Evolutionary conservation across 805 yeast species (phyloP).

Genomic region (Barnettozyma siamensis): DNA sequence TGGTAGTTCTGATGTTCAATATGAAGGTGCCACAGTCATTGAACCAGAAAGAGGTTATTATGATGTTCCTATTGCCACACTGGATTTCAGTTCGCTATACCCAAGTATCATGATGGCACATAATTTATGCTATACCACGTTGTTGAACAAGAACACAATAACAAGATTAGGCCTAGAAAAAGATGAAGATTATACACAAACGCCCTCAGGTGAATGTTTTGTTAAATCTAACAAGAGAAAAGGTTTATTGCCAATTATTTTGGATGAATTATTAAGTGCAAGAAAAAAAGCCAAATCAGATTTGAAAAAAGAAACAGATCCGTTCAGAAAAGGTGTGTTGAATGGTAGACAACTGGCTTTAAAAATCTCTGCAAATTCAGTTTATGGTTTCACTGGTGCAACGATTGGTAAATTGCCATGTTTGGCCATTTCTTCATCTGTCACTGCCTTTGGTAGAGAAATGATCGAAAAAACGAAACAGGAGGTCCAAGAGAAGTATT

Average conservation of each 20-base stretch:
- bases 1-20: slow-evolving; percentile 81
- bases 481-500: slow-evolving; percentile 76
- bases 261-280: slow-evolving; percentile 82
- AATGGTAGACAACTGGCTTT: slow-evolving; percentile 97
- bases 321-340: slow-evolving; percentile 86
- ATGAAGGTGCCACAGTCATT: slow-evolving; percentile 98
- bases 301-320: slow-evolving; percentile 87
- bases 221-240: slow-evolving; percentile 63
- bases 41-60: slow-evolving; percentile 96
- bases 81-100: slow-evolving; percentile 95
- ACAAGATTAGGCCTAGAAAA: slow-evolving; percentile 56
- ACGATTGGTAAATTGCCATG: slow-evolving; percentile 97
- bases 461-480: slow-evolving; percentile 92
- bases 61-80: slow-evolving; percentile 94
- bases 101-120: slow-evolving; percentile 99
- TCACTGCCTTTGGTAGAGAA: slow-evolving; percentile 91
- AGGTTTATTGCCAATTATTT: slow-evolving; percentile 88
- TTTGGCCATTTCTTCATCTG: slow-evolving; percentile 91
- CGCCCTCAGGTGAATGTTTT: slow-evolving; percentile 92
- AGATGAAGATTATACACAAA: slow-evolving; percentile 71
- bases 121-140: slow-evolving; percentile 90
- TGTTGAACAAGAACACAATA: slow-evolving; percentile 64
- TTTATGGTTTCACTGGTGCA: slow-evolving; percentile 98
- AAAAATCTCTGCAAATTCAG: slow-evolving; percentile 96
- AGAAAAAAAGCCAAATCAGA: slow-evolving; percentile 92